phyloP scores from a whole-genome alignment of 352 stramenopile genomes.

The Globisporangium paddicum region DNA sequence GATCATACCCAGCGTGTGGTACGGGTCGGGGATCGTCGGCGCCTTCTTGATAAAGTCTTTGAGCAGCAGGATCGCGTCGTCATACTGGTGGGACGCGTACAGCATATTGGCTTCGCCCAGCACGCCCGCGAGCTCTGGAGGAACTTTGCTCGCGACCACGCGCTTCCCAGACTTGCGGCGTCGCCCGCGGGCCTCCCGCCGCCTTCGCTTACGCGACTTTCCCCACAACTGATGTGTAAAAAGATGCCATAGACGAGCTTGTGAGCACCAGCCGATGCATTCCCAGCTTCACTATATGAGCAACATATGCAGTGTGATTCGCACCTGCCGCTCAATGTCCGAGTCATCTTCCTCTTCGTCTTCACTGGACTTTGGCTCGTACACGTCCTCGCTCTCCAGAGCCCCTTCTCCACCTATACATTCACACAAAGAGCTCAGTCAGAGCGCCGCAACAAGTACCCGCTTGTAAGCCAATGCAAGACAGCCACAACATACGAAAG shows the following conservation, averaged over 20 bases:
- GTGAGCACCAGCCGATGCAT: neutral
- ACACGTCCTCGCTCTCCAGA: slow-evolving; percentile 49
- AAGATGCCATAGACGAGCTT: neutral
- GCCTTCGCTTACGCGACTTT: slow-evolving; percentile 54
- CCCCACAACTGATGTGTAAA: slow-evolving; percentile 49
- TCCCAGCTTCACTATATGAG: neutral
- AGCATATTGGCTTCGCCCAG: slow-evolving; percentile 83
- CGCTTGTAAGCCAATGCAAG: neutral
- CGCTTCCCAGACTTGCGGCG: slow-evolving; percentile 36
- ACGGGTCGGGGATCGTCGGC: slow-evolving; percentile 81
- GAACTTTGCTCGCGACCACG: slow-evolving; percentile 71
- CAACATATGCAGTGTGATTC: neutral
- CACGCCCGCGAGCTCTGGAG: slow-evolving; percentile 69
- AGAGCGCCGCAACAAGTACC: neutral
- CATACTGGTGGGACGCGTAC: slow-evolving; percentile 84
- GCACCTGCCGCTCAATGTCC: slow-evolving; percentile 70
- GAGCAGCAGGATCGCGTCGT: slow-evolving; percentile 71
- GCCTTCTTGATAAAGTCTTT: slow-evolving; percentile 90
- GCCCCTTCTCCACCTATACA: slow-evolving; percentile 15
- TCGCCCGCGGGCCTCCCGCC: slow-evolving; percentile 28
- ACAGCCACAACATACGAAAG: slow-evolving; percentile 3
- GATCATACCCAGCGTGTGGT: slow-evolving; percentile 86
- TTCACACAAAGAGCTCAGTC: neutral
- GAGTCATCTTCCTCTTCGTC: slow-evolving; percentile 79
- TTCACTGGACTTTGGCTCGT: slow-evolving; percentile 57